A percentile compares a stretch with the other conserved stretches of the same genome.
Conservation (phyloP, 768 basidiomycete genomes). For the Amanita brunnescens region DNA sequence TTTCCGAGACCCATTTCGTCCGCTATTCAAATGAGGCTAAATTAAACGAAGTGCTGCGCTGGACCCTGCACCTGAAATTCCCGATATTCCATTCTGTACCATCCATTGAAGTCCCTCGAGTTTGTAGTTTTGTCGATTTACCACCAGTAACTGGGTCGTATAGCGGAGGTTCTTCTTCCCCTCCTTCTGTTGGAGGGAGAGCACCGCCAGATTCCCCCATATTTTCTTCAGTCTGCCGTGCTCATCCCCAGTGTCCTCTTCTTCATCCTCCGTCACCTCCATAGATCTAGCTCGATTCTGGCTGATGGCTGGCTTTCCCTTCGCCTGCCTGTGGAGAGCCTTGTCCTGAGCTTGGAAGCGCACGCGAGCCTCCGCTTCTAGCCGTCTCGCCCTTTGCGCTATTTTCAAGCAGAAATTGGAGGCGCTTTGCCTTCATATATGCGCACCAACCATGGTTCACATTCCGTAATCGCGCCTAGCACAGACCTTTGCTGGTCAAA, state of each 20-base stretch:
- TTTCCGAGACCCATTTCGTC: constrained; percentile 96
- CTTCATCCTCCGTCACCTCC: constrained; percentile 1
- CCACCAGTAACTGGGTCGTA: constrained; percentile 84
- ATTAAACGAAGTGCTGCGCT: not conserved
- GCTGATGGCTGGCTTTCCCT: constrained; percentile 8
- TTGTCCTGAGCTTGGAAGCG: not conserved
- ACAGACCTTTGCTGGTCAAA: too few relatives aligned
- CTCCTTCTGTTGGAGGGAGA: constrained; percentile 8
- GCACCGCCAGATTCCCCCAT: constrained; percentile 19
- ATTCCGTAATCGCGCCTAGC: too few relatives aligned
- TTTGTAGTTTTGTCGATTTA: constrained; percentile 78
- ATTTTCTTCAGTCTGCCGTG: constrained; percentile 15
- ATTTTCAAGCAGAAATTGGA: constrained; percentile 64
- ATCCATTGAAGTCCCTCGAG: constrained; percentile 95
- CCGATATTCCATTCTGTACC: constrained; percentile 81
- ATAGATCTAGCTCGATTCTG: constrained; percentile 19
- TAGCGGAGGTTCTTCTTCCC: constrained; percentile 22
- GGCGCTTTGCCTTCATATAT: too few relatives aligned
- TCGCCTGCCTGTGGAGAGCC: not conserved
- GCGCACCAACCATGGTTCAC: too few relatives aligned
- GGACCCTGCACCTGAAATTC: constrained; percentile 54
- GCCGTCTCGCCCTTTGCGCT: constrained; percentile 40
- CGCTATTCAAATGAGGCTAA: constrained; percentile 31
- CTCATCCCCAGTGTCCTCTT: not conserved
- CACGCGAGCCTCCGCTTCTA: constrained; percentile 9